A percentile compares a stretch with the other conserved stretches of the same genome.
phyloP scores from a whole-genome alignment of 1,284 basidiomycete species.

The Bondarzewia mesenterica region DNA sequence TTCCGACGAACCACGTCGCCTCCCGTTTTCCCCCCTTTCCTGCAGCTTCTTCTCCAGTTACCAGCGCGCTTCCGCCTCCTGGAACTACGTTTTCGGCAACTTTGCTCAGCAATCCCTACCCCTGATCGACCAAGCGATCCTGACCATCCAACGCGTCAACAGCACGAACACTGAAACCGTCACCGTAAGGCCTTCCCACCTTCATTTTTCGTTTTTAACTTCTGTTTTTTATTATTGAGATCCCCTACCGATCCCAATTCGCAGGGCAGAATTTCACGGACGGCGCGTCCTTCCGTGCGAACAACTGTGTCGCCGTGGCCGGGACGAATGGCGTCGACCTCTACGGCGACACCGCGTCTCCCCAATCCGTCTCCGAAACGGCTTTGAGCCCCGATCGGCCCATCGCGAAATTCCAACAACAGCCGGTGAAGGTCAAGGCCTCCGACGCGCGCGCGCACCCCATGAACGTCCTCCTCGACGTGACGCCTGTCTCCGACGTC shows the following conservation, averaged over 20 bases:
- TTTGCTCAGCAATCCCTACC: constrained; percentile 54
- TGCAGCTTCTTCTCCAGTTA: constrained; percentile 34
- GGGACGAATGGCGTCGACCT: constrained; percentile 45
- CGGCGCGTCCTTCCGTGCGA: constrained; percentile 38
- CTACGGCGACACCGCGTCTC: constrained; percentile 18
- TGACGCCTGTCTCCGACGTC: constrained; percentile 35
- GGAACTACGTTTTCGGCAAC: constrained; percentile 54
- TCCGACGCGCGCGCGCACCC: constrained; percentile 29
- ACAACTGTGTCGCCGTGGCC: constrained; percentile 42
- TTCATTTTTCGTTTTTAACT: too few relatives aligned
- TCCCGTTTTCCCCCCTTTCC: not conserved
- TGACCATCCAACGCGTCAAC: constrained; percentile 39
- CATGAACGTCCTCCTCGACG: constrained; percentile 44
- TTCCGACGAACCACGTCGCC: not conserved
- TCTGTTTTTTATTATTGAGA: too few relatives aligned
- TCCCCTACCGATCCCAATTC: constrained; percentile 53
- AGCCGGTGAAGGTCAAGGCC: constrained; percentile 27
- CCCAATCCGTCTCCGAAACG: constrained; percentile 3
- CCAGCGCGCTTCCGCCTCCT: constrained; percentile 28
- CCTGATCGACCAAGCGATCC: constrained; percentile 38
- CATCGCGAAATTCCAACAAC: constrained; percentile 37
- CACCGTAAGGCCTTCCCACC: constrained; percentile 30
- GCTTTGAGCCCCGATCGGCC: constrained; percentile 12
- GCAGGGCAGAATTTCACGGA: constrained; percentile 40
- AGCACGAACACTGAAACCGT: constrained; percentile 34